Evolutionary conservation across 2,329 filamentous ascomycete species (phyloP).

Genomic region (Phialophora macrospora): DNA sequence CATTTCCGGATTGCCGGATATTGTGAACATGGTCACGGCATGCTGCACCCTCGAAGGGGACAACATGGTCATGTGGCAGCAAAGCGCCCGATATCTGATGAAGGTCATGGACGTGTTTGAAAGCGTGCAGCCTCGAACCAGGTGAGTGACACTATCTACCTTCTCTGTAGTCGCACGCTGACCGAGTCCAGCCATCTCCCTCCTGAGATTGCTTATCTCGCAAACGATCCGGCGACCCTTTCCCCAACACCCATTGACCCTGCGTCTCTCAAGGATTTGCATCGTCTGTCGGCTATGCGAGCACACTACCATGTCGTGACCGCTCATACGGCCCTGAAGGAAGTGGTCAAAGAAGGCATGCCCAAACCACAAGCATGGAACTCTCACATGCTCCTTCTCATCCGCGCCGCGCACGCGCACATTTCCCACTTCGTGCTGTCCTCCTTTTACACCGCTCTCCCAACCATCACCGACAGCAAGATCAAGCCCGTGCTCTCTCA

Average conservation of each 20-base stretch:
- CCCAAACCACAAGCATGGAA: slow-evolving; percentile 7
- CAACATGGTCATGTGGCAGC: slow-evolving; percentile 10
- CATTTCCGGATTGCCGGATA: not conserved
- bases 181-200: not conserved
- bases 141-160: not conserved
- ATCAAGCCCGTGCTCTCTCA: not conserved
- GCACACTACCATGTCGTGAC: not conserved
- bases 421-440: slow-evolving; percentile 5
- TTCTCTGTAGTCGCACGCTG: not conserved
- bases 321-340: not conserved
- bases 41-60: slow-evolving; percentile 6
- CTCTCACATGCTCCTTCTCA: not conserved
- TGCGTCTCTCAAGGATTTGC: slow-evolving; percentile 1
- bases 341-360: not conserved
- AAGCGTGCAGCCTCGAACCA: slow-evolving; percentile 1
- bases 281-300: slow-evolving; percentile 3
- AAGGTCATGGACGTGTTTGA: slow-evolving; percentile 10
- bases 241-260: not conserved
- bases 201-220: slow-evolving; percentile 3
- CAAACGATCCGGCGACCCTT: not conserved
- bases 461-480: not conserved
- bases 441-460: not conserved
- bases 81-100: slow-evolving; percentile 3
- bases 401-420: slow-evolving; percentile 5
- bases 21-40: not conserved